Conservation (phyloP, 2,329 filamentous ascomycete species). For the Colletotrichum australisinense region DNA sequence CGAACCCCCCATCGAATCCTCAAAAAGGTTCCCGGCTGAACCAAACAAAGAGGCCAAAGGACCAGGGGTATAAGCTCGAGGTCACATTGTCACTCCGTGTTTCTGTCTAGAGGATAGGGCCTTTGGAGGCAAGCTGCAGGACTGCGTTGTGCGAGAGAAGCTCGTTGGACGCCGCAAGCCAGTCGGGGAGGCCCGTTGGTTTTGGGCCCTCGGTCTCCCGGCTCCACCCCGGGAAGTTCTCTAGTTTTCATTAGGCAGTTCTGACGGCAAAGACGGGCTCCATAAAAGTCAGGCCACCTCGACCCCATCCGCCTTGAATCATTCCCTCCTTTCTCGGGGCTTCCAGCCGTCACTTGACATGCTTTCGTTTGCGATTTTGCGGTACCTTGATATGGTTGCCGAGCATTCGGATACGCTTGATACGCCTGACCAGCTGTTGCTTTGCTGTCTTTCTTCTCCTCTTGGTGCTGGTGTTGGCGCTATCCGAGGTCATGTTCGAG, state of each 20-base stretch:
- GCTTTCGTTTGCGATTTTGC: background rate
- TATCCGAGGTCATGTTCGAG: background rate
- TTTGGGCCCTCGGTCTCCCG: conserved; percentile 2
- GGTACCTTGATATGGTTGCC: background rate
- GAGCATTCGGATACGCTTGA: background rate
- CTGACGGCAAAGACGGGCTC: background rate
- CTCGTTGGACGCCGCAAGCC: background rate
- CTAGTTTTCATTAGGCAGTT: conserved; percentile 23
- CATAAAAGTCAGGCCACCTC: conserved; percentile 36
- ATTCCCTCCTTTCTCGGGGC: conserved; percentile 16
- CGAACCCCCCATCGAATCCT: background rate
- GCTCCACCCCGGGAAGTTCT: conserved; percentile 30
- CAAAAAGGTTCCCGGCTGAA: background rate
- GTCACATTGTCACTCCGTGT: background rate
- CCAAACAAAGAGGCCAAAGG: background rate
- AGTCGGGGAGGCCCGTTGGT: conserved; percentile 10
- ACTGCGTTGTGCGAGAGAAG: background rate
- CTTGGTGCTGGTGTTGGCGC: background rate
- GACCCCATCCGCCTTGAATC: conserved; percentile 26
- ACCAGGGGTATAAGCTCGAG: background rate
- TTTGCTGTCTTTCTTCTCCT: background rate
- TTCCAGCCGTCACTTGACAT: background rate
- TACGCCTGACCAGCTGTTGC: background rate
- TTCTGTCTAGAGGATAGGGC: background rate
- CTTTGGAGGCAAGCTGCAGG: background rate